Base-by-base conservation (phyloP, 768 basidiomycete genomes). In the Pholiota molesta region DNA sequence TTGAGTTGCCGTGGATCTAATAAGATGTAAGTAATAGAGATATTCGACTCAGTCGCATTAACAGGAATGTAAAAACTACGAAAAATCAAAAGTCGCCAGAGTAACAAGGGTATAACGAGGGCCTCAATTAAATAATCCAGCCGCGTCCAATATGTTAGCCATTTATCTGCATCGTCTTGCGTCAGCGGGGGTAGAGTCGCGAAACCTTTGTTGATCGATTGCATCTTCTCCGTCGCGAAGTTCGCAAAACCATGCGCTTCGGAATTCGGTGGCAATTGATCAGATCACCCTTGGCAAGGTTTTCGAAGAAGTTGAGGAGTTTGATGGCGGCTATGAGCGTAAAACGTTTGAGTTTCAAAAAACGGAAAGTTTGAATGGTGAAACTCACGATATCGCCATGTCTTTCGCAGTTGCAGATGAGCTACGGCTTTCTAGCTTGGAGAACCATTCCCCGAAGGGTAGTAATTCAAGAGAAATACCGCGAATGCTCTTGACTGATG, bases 311-410 rank as follows among this genome's bases (percentile, higher is more conserved):
- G 6, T 68, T 62, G 5, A 73, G 57, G 13, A 76, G 65, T 57
- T 73, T 75, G 16, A 74, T 53, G 5, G 70, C 74, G 74, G 75
- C 76, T 75, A 21, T 62, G 33, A 17, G 9, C 39, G 42, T 19
- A 23, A 5, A 35, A 17, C n/a, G n/a, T n/a, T n/a, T n/a, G n/a
- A n/a, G n/a, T 8, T 37, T 16, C 29, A 52, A 9, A 2, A 23
- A 31, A 17, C 13, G 7, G 17, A 39, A 10, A 55, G n/a, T 17
- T 44, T 44, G 16, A 37, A 37, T 37, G 5, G 14, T 6, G 10
- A 21, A 6, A 52, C 66, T 57, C 45, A 67, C 66, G 21, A 67
- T 57, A 3, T 60, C 39, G 49, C 44, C 19, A 59, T 9, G 31
- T 53, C 57, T 23, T 60, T 37, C 35, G 39, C 35, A 1, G 39